Evolutionary conservation across 2,329 filamentous ascomycete genomes (phyloP).

Genomic region (Cadophora sp.): DNA sequence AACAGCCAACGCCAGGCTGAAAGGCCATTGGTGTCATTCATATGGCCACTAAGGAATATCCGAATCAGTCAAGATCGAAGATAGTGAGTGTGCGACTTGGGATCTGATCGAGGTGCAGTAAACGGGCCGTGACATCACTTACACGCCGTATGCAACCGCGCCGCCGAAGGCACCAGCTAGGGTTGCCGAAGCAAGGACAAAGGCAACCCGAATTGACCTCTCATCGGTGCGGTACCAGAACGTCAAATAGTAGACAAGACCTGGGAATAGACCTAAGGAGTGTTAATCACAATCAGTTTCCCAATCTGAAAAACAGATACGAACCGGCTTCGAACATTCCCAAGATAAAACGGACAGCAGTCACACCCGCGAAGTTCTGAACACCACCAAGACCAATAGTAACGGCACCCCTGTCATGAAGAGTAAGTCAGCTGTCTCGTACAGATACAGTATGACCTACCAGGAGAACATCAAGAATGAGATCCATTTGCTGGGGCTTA

Average conservation of each 20-base stretch:
- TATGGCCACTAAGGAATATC: slow-evolving; percentile 31
- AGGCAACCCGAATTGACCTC: slow-evolving; percentile 42
- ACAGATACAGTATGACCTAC: neutral
- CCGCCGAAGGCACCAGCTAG: slow-evolving; percentile 44
- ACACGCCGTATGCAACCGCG: slow-evolving; percentile 42
- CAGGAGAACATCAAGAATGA: slow-evolving; percentile 56
- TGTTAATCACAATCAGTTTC: slow-evolving; percentile 37
- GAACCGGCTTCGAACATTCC: slow-evolving; percentile 56
- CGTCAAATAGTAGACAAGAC: slow-evolving; percentile 44
- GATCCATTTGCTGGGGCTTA: slow-evolving; percentile 56
- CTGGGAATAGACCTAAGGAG: slow-evolving; percentile 49
- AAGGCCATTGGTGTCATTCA: slow-evolving; percentile 39
- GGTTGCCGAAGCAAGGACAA: slow-evolving; percentile 44
- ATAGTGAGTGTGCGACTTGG: neutral
- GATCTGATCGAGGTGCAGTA: neutral
- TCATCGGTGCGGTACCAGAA: slow-evolving; percentile 45
- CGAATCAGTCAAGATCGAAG: neutral
- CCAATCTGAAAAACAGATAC: slow-evolving; percentile 32
- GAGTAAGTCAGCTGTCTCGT: neutral
- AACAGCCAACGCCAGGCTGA: slow-evolving; percentile 44
- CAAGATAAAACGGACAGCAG: slow-evolving; percentile 55
- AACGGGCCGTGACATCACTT: neutral
- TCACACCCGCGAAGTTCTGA: slow-evolving; percentile 51
- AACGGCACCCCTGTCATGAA: slow-evolving; percentile 48
- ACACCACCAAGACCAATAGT: slow-evolving; percentile 56